These are phyloP conservation scores for Ajuga chamaepitys DNA, from an alignment of 257 asterid genomes.

Conservation along the genomic window DNA sequence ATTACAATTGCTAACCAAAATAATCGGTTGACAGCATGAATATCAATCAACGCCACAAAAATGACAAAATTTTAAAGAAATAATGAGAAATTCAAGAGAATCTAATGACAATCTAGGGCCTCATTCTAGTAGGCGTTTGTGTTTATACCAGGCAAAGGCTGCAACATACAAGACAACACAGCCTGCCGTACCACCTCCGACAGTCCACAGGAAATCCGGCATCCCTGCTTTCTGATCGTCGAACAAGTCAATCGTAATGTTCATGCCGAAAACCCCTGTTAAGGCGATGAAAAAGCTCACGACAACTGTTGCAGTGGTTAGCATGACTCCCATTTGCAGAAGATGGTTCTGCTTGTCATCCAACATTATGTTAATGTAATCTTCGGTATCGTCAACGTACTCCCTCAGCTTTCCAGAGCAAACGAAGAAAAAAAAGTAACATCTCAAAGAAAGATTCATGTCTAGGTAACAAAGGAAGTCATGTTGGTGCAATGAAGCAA, in stretches of 20 bases:
- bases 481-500: too few species aligned
- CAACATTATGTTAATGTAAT: slow-evolving; percentile 79
- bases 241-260: background rate
- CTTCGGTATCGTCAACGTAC: slow-evolving; percentile 88
- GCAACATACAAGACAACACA: slow-evolving; percentile 32
- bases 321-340: slow-evolving; percentile 75
- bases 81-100: too few species aligned
- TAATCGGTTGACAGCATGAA: too few species aligned
- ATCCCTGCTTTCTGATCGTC: background rate
- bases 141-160: slow-evolving; percentile 64
- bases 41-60: too few species aligned
- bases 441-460: too few species aligned
- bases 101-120: too few species aligned
- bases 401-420: slow-evolving; percentile 50
- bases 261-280: background rate
- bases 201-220: background rate
- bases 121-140: slow-evolving; percentile 48
- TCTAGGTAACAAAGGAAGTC: too few species aligned
- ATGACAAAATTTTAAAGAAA: too few species aligned
- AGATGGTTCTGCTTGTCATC: slow-evolving; percentile 90
- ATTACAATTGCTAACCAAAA: too few species aligned
- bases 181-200: background rate
- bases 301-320: slow-evolving; percentile 61
- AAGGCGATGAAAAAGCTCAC: slow-evolving; percentile 31
- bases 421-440: background rate